Conservation (phyloP, 805 yeast genomes). For the Kodamaea sagamina region DNA sequence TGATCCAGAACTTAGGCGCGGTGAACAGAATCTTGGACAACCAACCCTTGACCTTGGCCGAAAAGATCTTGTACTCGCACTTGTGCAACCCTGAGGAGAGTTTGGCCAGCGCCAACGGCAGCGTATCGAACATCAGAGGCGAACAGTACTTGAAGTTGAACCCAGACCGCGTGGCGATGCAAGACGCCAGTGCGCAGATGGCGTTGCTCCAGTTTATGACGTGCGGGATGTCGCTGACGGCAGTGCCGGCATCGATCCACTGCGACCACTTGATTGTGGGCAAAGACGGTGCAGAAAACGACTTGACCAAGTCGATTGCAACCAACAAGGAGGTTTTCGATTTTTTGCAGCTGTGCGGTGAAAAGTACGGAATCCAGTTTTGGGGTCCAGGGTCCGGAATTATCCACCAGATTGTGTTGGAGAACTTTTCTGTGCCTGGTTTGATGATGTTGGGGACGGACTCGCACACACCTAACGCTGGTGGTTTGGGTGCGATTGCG, state of each 20-base stretch:
- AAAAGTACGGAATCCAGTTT: conserved; percentile 93
- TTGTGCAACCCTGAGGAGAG: conserved; percentile 84
- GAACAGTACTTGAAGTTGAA: conserved; percentile 84
- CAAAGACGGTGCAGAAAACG: conserved; percentile 85
- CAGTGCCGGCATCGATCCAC: conserved; percentile 94
- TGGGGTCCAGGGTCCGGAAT: conserved; percentile 99
- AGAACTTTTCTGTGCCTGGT: conserved; percentile 96
- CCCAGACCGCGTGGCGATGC: conserved; percentile 99
- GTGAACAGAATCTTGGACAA: conserved; percentile 69
- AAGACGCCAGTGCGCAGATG: conserved; percentile 99
- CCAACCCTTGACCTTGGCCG: conserved; percentile 87
- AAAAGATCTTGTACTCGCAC: conserved; percentile 92
- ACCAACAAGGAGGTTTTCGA: conserved; percentile 95
- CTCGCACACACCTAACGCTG: conserved; percentile 98
- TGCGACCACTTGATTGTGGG: conserved; percentile 99
- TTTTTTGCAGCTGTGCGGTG: conserved; percentile 89
- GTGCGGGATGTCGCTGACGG: conserved; percentile 83
- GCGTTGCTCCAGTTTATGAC: conserved; percentile 99
- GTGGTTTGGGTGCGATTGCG: conserved; percentile 97
- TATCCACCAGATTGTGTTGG: conserved; percentile 95
- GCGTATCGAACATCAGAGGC: conserved; percentile 69
- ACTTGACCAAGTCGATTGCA: conserved; percentile 76
- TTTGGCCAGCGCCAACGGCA: conserved; percentile 52
- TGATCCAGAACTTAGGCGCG: conserved; percentile 59
- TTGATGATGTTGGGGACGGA: conserved; percentile 97